phyloP scores from a whole-genome alignment of 805 yeast species.

The Ogataea allantospora region DNA sequence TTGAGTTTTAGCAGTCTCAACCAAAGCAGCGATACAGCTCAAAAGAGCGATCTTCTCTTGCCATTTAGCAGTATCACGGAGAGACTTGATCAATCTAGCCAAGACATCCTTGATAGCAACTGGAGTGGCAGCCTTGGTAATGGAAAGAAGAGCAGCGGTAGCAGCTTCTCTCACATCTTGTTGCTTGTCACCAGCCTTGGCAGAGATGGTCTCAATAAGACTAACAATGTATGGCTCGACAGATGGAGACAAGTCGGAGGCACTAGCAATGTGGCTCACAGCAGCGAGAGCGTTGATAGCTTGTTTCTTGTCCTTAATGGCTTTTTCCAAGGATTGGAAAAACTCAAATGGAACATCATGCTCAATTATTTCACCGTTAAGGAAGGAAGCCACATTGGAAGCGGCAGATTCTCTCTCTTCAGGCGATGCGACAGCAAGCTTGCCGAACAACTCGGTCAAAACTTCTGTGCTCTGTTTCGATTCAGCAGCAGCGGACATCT shows the following conservation, averaged over 20 bases:
- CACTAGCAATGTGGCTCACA: slow-evolving; percentile 78
- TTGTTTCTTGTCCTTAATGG: slow-evolving; percentile 80
- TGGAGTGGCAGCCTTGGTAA: slow-evolving; percentile 85
- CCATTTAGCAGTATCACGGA: slow-evolving; percentile 86
- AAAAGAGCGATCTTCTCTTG: slow-evolving; percentile 93
- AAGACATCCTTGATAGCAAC: slow-evolving; percentile 86
- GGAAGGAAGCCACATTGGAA: slow-evolving; percentile 83
- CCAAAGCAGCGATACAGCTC: slow-evolving; percentile 80
- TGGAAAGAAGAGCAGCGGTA: slow-evolving; percentile 68
- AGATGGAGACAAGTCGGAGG: slow-evolving; percentile 77
- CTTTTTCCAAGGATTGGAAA: slow-evolving; percentile 71
- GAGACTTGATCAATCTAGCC: slow-evolving; percentile 71
- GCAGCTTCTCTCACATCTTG: slow-evolving; percentile 73
- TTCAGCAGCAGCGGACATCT: slow-evolving; percentile 46
- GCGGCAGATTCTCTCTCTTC: slow-evolving; percentile 87
- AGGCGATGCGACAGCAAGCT: slow-evolving; percentile 82
- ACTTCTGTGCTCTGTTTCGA: slow-evolving; percentile 70
- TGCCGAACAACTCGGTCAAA: slow-evolving; percentile 88
- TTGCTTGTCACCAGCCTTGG: slow-evolving; percentile 89
- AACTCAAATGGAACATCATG: slow-evolving; percentile 94
- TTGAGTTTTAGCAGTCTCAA: slow-evolving; percentile 92
- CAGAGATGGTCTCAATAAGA: slow-evolving; percentile 66
- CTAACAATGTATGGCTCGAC: slow-evolving; percentile 94
- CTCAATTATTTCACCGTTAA: slow-evolving; percentile 96
- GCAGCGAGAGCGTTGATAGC: slow-evolving; percentile 83